Conservation (phyloP, 2,329 filamentous ascomycete species). For the Alternaria burnsii region DNA sequence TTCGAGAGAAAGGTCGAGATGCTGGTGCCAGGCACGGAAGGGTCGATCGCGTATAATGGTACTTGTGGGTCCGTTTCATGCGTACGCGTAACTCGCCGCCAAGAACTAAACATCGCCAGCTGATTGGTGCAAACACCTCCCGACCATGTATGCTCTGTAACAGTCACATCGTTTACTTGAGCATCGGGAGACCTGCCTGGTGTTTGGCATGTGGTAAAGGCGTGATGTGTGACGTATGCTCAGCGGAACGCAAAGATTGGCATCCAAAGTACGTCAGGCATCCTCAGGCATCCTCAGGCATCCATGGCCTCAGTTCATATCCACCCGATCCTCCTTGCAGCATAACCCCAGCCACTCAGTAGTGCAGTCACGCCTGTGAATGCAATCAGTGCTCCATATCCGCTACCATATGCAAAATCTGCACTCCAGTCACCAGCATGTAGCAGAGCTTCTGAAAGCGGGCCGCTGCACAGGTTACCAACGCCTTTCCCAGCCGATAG, state of each 20-base stretch:
- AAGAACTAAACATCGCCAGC: slow-evolving; percentile 1
- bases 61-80: slow-evolving; percentile 24
- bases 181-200: slow-evolving; percentile 1
- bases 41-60: slow-evolving; percentile 16
- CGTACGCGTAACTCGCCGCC: slow-evolving; percentile 15
- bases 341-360: slow-evolving; percentile 41
- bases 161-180: slow-evolving; percentile 10
- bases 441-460: slow-evolving; percentile 59
- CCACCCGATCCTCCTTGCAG: slow-evolving; percentile 44
- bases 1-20: slow-evolving; percentile 12
- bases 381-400: slow-evolving; percentile 54
- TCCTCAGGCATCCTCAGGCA: neutral
- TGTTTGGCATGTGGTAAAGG: neutral
- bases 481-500: slow-evolving; percentile 61
- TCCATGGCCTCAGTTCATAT: slow-evolving; percentile 22
- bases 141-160: slow-evolving; percentile 17
- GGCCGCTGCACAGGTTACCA: slow-evolving; percentile 61
- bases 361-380: slow-evolving; percentile 55
- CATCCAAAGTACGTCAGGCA: neutral
- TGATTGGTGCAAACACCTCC: slow-evolving; percentile 14
- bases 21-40: slow-evolving; percentile 2
- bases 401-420: slow-evolving; percentile 53
- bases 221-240: slow-evolving; percentile 3
- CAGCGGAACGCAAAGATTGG: neutral
- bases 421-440: slow-evolving; percentile 48